Base-by-base conservation (phyloP, 2,329 filamentous ascomycete genomes). In the Falciphora oryzae region DNA sequence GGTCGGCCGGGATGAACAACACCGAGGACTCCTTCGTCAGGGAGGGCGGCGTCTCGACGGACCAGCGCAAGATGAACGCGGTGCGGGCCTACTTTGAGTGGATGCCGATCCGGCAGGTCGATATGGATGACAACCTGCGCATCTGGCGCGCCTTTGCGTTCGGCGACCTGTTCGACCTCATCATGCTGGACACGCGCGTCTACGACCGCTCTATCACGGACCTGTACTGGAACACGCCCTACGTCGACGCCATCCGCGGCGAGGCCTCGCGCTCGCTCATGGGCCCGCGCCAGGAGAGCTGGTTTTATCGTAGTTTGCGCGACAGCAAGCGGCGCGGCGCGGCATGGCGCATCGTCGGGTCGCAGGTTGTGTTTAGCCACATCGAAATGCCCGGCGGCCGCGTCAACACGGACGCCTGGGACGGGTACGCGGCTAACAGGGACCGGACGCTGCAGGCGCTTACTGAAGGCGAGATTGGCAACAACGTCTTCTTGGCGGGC, bases 401-500 rank as follows among this genome's bases (percentile, higher is more conserved):
- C 1, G 64, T 68, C 53, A 70, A 68, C 57, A 61, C 32, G 14
- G 67, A 71, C 58, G 62, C 80, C 27, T 87, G 83, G 84, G 80
- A 89, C 70, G 89, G 89, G 1, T 92, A 92, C 70, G 76, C 83
- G 64, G 81, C 87, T 14, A 92, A 91, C 74, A 81, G 86, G 61
- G 92, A 92, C 77, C 82, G 89, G 50, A 92, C 90, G 0, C 78
- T 91, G 14, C 76, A 86, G 69, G 84, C 86, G 64, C 76, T 92
- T 11, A 89, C 88, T 70, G 79, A 86, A 64, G 85, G 91, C 73
- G 80, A 86, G 27, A 91, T 92, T 68, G 79, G 78, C 64, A 92
- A 93, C 78, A 92, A 88, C 71, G 84, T 92, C 69, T 85, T 92
- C 70, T 82, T 93, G 29, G 82, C 89, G 0, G 90, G 90, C 16